Evolutionary conservation across 805 yeast species (phyloP).

Genomic region (Candida insectalens): DNA sequence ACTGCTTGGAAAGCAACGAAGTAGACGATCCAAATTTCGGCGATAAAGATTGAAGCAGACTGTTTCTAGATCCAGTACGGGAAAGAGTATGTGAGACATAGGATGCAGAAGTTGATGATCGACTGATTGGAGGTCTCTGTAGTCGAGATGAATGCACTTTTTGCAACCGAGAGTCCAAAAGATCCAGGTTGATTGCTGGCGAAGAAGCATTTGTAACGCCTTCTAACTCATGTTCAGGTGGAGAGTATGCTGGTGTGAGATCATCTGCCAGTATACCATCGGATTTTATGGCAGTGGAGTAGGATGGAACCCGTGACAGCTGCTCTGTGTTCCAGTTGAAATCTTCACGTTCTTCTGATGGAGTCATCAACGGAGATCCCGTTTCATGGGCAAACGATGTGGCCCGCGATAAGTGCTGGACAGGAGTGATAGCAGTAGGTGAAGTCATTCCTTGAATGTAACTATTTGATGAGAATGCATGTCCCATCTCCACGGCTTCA

Average conservation of each 20-base stretch:
- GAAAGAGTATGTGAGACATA: background rate
- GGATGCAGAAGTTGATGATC: too few relatives aligned
- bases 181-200: constrained; percentile 17
- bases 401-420: constrained; percentile 48
- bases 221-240: constrained; percentile 12
- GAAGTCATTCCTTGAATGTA: constrained; percentile 9
- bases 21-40: constrained; percentile 2
- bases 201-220: constrained; percentile 5
- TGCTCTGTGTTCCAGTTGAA: constrained; percentile 2
- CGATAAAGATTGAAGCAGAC: too few relatives aligned
- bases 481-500: constrained; percentile 6
- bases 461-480: constrained; percentile 3
- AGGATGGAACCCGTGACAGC: constrained; percentile 69
- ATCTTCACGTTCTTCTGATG: constrained; percentile 1
- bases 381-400: constrained; percentile 33
- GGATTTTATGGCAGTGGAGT: constrained; percentile 63
- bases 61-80: background rate
- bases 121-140: too few relatives aligned
- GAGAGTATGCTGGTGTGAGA: constrained; percentile 64
- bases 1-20: constrained; percentile 2
- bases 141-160: too few relatives aligned
- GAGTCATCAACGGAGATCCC: background rate
- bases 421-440: constrained; percentile 32
- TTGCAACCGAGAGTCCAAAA: constrained; percentile 22
- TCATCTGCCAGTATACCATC: constrained; percentile 33